Evolutionary conservation across 140 eudicot genomes (phyloP), one percentile per base, ranked within the genome.

Genomic region (Ambrosia hybrid): DNA sequence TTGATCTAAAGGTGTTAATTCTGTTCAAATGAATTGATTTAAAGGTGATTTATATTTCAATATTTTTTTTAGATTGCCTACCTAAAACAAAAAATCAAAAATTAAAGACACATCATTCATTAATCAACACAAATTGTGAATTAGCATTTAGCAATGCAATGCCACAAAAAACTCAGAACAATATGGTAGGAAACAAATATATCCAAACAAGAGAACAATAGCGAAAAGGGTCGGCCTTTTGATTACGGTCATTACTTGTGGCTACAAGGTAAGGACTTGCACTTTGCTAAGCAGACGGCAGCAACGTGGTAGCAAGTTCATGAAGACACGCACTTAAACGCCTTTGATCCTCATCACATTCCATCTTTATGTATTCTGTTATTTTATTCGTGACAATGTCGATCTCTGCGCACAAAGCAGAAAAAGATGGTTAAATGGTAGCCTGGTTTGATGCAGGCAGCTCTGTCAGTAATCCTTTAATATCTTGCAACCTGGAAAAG

Each of bases 271-370:
- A 41, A 41, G 46, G n/a, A 12, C 46, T 41, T 57, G 12, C 62
- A 57, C 3, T 7, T 7, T 16, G 37, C 12, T 45, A 21, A 46
- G 17, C 11, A 12, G 21, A 6, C 12, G 17, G 39, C 3, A 46
- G 72, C 6, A 3, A 48, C 26, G 39, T 4, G 49, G 72, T 21
- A 67, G 58, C 72, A 67, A 67, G 58, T 21, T 67, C 12, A 48
- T 46, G 39, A 45, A 46, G 17, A 17, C n/a, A 21, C 7, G 0
- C 26, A 5, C 11, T 11, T 10, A 41, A 55, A 56, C 9, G 51
- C 2, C 16, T 56, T 56, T 2, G 48, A 3, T 3, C 14, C 62
- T 33, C 37, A 52, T 69, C 63, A 33, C 51, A 69, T 0, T 69
- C 26, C 41, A 51, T 64, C 78, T 64, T 62, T 26, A 37, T 26